Evolutionary conservation across 2,329 filamentous ascomycete genomes (phyloP), one percentile per base, ranked within the genome.

Genomic region (Calonectria honghensis): DNA sequence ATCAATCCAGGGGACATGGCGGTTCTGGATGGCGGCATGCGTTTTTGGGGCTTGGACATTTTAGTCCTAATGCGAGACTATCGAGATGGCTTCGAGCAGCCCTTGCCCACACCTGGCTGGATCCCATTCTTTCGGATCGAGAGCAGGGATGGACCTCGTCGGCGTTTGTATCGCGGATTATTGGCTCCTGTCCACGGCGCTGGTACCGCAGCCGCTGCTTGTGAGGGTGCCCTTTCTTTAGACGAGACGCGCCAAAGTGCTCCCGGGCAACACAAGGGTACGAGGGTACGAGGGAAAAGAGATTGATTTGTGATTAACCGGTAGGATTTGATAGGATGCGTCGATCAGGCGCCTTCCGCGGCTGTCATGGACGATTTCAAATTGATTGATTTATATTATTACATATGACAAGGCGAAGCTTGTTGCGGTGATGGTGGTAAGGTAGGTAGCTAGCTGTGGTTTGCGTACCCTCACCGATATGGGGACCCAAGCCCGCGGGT

Each of bases 1-100:
- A 41, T 63, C 57, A 63, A 63, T 63, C 57, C 57, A 63, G 57
- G 57, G 57, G 57, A 63, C 57, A 63, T 63, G 57, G 57, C 37
- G 57, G 57, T 63, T 63, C 57, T 63, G 35, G 57, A 63, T 63
- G 57, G 57, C 57, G 48, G 61, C 61, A 59, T 70, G 51, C 70
- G 63, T 67, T 51, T 51, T 63, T 41, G 35, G 72, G 64, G 63
- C 74, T 75, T 75, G 67, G 76, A 61, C 75, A 72, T 50, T 76
- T 51, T 73, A 24, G 68, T 59, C 35, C 73, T 77, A 76, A 79
- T 70, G 76, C 76, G 71, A 76, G 69, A 80, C 79, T 79, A 81
- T 81, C 79, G 75, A 77, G 73, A 78, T 76, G 75, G 75, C 61
- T 73, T 66, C 71, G 50, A 45, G 10, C 57, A 29, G 50, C 37